Evolutionary conservation across 1,284 basidiomycete genomes (phyloP).

Genomic region (Cutaneotrichosporon sp.): DNA sequence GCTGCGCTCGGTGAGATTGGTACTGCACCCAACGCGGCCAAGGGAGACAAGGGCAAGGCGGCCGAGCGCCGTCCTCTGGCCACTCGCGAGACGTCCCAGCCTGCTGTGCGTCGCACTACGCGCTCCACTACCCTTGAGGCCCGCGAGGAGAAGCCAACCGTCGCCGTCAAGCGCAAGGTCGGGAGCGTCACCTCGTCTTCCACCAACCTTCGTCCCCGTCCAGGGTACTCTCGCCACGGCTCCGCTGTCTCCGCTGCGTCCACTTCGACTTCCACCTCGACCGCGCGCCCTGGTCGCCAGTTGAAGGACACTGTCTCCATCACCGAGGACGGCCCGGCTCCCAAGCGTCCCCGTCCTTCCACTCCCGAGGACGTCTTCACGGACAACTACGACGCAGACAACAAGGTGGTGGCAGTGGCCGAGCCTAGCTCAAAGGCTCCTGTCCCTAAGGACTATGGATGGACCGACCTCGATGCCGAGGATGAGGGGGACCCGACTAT

Average conservation of each 20-base stretch:
- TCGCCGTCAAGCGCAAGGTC: slow-evolving; percentile 36
- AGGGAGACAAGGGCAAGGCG: slow-evolving; percentile 25
- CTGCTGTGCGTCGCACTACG: slow-evolving; percentile 15
- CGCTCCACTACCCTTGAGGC: slow-evolving; percentile 13
- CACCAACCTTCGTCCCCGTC: slow-evolving; percentile 15
- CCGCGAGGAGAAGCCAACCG: slow-evolving; percentile 25
- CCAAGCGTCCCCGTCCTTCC: slow-evolving; percentile 44
- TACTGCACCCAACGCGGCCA: slow-evolving; percentile 29
- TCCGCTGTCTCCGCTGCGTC: slow-evolving; percentile 18
- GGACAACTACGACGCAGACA: slow-evolving; percentile 41
- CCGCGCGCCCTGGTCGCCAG: slow-evolving; percentile 12
- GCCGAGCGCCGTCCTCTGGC: slow-evolving; percentile 33
- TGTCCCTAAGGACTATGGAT: slow-evolving; percentile 57
- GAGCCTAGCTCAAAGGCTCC: slow-evolving; percentile 8
- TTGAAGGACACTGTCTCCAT: slow-evolving; percentile 27
- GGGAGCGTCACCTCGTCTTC: slow-evolving; percentile 18
- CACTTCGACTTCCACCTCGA: slow-evolving; percentile 17
- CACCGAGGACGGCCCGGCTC: slow-evolving; percentile 32
- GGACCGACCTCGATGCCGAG: slow-evolving; percentile 88
- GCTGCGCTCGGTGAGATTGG: slow-evolving; percentile 51
- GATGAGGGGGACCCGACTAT: slow-evolving; percentile 93
- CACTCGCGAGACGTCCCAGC: slow-evolving; percentile 22
- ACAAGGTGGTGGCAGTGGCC: slow-evolving; percentile 30
- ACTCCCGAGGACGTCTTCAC: slow-evolving; percentile 37
- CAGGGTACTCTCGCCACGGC: slow-evolving; percentile 11